These are phyloP conservation scores for Penicillium paradoxum DNA, from an alignment of 495 filamentous ascomycete genomes.

Conservation along the genomic window DNA sequence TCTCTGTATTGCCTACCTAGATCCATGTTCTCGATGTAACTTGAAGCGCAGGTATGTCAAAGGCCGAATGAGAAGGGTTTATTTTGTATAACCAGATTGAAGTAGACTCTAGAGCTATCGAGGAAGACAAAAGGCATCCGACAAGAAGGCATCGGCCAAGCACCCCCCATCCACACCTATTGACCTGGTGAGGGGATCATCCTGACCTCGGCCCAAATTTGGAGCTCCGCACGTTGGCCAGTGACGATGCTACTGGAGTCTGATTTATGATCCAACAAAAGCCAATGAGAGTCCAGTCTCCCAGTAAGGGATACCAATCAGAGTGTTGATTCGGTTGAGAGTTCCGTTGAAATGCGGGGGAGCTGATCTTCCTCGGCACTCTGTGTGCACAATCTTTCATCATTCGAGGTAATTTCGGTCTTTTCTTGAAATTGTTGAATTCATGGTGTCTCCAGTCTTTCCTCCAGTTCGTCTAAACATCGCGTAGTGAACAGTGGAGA, in stretches of 20 bases:
- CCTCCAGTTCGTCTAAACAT: too few relatives aligned
- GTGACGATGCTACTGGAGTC: too few relatives aligned
- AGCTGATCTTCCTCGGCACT: too few relatives aligned
- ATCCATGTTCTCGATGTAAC: constrained; percentile 5
- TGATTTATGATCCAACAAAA: neutral
- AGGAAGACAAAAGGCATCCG: neutral
- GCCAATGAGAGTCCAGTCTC: neutral
- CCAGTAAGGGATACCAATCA: too few relatives aligned
- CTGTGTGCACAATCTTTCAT: too few relatives aligned
- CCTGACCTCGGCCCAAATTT: neutral
- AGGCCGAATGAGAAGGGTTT: too few relatives aligned
- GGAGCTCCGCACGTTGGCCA: neutral
- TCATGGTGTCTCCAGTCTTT: too few relatives aligned
- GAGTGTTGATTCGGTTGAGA: neutral
- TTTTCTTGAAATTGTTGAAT: too few relatives aligned
- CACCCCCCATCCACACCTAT: too few relatives aligned
- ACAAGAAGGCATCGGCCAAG: neutral
- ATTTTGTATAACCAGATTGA: neutral
- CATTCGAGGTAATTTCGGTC: too few relatives aligned
- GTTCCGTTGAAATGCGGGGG: neutral
- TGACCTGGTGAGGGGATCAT: too few relatives aligned
- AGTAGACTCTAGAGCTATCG: neutral
- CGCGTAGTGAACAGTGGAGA: too few relatives aligned
- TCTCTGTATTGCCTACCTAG: neutral
- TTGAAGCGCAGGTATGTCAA: neutral